Conservation (phyloP, 139 green algal genomes). For the Dunaliella primolecta region DNA sequence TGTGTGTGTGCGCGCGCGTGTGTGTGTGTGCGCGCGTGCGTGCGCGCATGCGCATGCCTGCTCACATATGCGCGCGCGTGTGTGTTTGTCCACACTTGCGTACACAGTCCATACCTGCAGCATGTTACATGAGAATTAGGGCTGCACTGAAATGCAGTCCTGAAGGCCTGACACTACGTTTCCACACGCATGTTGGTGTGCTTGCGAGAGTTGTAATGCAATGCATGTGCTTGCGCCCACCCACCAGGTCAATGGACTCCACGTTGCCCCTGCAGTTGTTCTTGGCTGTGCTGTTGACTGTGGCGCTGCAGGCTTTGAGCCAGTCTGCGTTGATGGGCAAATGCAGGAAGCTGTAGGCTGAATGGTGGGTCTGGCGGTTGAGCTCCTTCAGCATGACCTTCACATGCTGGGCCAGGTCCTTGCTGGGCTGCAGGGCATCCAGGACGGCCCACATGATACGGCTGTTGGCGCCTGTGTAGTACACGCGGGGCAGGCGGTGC, state of each 20-base stretch:
- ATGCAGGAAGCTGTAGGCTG: slow-evolving; percentile 40
- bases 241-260: slow-evolving; percentile 1
- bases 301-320: slow-evolving; percentile 33
- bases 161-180: no score
- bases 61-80: no score
- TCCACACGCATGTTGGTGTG: background rate
- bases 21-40: background rate
- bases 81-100: background rate
- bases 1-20: background rate
- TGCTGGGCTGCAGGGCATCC: slow-evolving; percentile 20
- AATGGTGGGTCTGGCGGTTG: background rate
- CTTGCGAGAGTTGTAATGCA: no score
- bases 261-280: slow-evolving; percentile 52
- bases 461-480: slow-evolving; percentile 8
- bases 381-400: background rate
- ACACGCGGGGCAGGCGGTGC: background rate
- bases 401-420: background rate
- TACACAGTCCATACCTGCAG: background rate
- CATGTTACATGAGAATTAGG: no score
- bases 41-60: no score
- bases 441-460: slow-evolving; percentile 32
- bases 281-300: slow-evolving; percentile 16
- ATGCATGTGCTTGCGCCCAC: background rate
- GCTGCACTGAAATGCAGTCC: no score
- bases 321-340: slow-evolving; percentile 40